phyloP scores from a whole-genome alignment of 148 eudicot genomes.

The Cornus florida region DNA sequence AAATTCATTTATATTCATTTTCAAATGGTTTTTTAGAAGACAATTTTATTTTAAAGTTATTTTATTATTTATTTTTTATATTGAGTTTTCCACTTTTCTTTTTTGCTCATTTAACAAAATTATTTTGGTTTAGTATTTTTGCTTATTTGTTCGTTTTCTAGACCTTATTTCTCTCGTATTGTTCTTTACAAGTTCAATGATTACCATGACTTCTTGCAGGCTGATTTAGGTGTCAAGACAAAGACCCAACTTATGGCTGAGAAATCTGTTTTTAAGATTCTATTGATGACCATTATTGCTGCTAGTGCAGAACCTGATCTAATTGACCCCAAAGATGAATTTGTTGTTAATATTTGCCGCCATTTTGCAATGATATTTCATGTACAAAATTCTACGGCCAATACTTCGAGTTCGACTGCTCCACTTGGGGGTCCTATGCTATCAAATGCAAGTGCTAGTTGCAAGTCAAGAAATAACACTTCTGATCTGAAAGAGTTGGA shows the following conservation, averaged over 20 bases:
- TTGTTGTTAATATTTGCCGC: slow-evolving; percentile 68
- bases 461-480: slow-evolving; percentile 49
- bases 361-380: slow-evolving; percentile 94
- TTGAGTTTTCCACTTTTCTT: neutral
- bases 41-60: neutral
- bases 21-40: neutral
- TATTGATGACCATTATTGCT: slow-evolving; percentile 85
- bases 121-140: neutral
- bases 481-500: slow-evolving; percentile 88
- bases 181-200: neutral
- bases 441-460: slow-evolving; percentile 41
- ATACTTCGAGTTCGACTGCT: slow-evolving; percentile 41
- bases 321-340: slow-evolving; percentile 72
- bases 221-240: slow-evolving; percentile 95
- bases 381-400: slow-evolving; percentile 53
- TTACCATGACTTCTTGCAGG: slow-evolving; percentile 43
- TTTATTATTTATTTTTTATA: neutral
- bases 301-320: slow-evolving; percentile 86
- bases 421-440: slow-evolving; percentile 46
- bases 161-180: neutral
- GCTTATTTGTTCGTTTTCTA: neutral
- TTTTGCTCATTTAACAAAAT: neutral
- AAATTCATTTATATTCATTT: neutral
- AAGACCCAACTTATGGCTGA: slow-evolving; percentile 99
- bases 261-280: slow-evolving; percentile 89